Base-by-base conservation (phyloP, 257 asterid genomes). In the Cynanchum wilfordii region DNA sequence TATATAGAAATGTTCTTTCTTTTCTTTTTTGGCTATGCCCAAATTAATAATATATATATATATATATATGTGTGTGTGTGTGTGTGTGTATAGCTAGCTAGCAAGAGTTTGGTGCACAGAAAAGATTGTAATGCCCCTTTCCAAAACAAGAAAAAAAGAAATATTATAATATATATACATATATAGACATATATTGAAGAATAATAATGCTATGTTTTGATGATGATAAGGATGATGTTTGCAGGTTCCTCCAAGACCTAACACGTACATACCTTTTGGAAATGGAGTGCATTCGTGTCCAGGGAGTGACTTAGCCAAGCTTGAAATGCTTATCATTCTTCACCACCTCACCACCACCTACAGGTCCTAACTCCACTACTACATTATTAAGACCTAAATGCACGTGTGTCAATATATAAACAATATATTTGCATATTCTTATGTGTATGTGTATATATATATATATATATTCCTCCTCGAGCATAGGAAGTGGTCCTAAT, bases 261-360 rank as follows among this genome's bases (percentile, higher is more conserved):
- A 87, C 78, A 89, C 96, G 22, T 89, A 74, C 76, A 83, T 87
- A 90, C 93, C 94, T 25, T 89, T 89, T 56, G 94, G 96, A 16
- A 88, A 82, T 59, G 96, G 96, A 40, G 81, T 73, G 24, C 96
- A 89, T 70, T 87, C 96, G 36, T 89, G 96, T 75, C 96, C 93
- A 3, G 96, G 96, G 25, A 86, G 82, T 74, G 94, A 89, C 72
- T 87, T 89, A 33, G 96, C 96, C 10, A 87, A 86, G 82, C 93
- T 89, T 44, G 93, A 89, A 82, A 86, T 89, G 86, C 89, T 89
- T 70, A 71, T 89, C 74, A 54, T 89, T 69, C 87, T 89, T 24
- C 96, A 87, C 79, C 89, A 86, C 79, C 83, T 89, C 81, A 82
- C 87, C 49, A 83, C 87, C 63, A 86, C 80, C 38, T 89, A 79